Base-by-base conservation (phyloP, 768 basidiomycete species). In the Rhodotorula graminis region DNA sequence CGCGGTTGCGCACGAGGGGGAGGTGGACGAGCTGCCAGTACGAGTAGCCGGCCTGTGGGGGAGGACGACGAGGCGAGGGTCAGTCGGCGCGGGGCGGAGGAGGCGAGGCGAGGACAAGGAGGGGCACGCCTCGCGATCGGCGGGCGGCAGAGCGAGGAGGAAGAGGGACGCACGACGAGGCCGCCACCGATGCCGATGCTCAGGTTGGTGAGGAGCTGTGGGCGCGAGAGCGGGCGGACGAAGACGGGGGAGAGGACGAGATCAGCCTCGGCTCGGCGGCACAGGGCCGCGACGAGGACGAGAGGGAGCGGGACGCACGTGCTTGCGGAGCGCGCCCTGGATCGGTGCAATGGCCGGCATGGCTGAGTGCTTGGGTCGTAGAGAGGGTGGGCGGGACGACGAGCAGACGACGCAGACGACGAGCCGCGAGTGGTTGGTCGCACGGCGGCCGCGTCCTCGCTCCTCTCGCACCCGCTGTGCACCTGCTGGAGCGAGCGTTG, bases 121-220 rank as follows among this genome's bases (percentile, higher is more conserved):
- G n/a, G n/a, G n/a, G n/a, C n/a, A n/a, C n/a, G n/a, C n/a, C n/a
- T n/a, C n/a, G n/a, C n/a, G n/a, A n/a, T n/a, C n/a, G 33, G 44
- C 18, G 44, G 18, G 44, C 6, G 18, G 29, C 40, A 27, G 9
- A 18, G 2, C 10, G 37, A 63, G 61, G 31, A 46, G 25, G 46
- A 5, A 4, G 50, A 5, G 25, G 31, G 14, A 42, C 59, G 37
- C 42, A 69, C 64, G 31, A 73, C 65, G 61, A 70, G 29, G 44
- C 72, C 72, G 25, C 72, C 72, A 8, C 72, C 72, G 40, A 73
- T 66, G 46, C 72, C 72, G 61, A 73, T 62, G 64, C 56, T 59
- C 42, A 73, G 72, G 68, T 73, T 50, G 61, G 72, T 73, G 65
- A 73, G 72, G 49, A 73, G 65, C 72, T 73, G 60, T 10, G 25